phyloP scores from a whole-genome alignment of 2,329 filamentous ascomycete species.

The Sporothrix luriei region DNA sequence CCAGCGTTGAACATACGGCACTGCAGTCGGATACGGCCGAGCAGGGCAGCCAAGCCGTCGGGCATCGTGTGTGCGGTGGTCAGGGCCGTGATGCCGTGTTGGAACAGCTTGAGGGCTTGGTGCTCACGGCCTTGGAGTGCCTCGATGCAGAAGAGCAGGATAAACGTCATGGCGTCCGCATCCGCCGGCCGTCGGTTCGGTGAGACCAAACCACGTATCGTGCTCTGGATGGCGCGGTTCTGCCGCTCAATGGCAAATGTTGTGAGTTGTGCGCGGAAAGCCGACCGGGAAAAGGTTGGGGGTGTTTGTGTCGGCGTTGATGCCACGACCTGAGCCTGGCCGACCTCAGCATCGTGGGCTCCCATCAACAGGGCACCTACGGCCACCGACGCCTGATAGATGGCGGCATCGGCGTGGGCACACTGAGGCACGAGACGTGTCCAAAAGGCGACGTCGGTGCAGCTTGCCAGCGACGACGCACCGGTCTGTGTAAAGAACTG shows the following conservation, averaged over 20 bases:
- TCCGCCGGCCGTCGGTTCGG: background rate
- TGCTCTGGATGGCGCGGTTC: conserved; percentile 22
- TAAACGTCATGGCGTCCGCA: background rate
- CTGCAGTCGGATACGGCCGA: conserved; percentile 15
- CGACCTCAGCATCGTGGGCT: background rate
- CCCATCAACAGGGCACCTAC: conserved; percentile 12
- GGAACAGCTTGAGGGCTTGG: conserved; percentile 19
- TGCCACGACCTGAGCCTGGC: too few species aligned
- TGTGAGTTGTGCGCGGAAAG: background rate
- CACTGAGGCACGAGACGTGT: conserved; percentile 20
- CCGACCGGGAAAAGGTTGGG: background rate
- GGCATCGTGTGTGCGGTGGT: background rate
- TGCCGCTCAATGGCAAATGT: conserved; percentile 14
- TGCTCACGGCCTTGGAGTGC: conserved; percentile 23
- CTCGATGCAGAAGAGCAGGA: conserved; percentile 28
- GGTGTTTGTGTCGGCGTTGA: background rate
- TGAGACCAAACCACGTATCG: background rate
- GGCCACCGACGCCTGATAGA: conserved; percentile 21
- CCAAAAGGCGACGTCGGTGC: conserved; percentile 23
- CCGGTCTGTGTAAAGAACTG: conserved; percentile 17
- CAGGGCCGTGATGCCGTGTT: conserved; percentile 11
- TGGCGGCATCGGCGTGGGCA: conserved; percentile 9
- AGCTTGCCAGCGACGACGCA: conserved; percentile 2
- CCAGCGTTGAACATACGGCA: conserved; percentile 15
- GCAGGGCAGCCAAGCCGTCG: background rate